A percentile compares a stretch with the other conserved stretches of the same genome.
Conservation (phyloP, 2,329 filamentous ascomycete genomes). For the Mycosphaerella sp. region DNA sequence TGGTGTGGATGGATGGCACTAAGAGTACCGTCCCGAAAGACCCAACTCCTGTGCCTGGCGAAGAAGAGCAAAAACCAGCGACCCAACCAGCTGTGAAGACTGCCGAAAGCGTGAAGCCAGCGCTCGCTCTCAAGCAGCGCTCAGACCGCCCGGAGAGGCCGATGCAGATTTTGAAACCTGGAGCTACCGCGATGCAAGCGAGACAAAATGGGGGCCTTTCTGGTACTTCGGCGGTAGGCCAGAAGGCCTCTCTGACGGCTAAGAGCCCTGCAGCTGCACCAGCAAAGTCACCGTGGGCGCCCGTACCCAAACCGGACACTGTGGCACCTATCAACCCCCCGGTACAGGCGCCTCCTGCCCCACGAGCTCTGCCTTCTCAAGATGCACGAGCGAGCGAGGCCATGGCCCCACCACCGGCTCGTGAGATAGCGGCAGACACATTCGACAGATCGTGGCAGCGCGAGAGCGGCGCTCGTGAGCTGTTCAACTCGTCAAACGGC, state of each 20-base stretch:
- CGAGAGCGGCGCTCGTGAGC: constrained; percentile 61
- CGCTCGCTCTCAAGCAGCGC: constrained; percentile 31
- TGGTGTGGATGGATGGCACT: constrained; percentile 83
- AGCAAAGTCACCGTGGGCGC: constrained; percentile 85
- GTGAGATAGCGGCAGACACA: constrained; percentile 89
- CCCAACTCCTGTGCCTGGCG: constrained; percentile 15
- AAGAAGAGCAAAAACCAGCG: constrained; percentile 14
- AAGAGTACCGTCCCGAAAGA: constrained; percentile 64
- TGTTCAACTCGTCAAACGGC: constrained; percentile 93
- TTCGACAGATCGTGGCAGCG: constrained; percentile 76
- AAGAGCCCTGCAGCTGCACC: constrained; percentile 65
- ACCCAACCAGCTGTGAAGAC: constrained; percentile 24
- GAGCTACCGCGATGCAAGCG: constrained; percentile 34
- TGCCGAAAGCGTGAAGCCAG: constrained; percentile 25
- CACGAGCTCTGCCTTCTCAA: constrained; percentile 40
- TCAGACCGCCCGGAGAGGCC: constrained; percentile 34
- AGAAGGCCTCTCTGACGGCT: constrained; percentile 63
- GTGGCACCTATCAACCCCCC: constrained; percentile 62
- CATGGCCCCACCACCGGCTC: constrained; percentile 51
- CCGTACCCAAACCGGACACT: constrained; percentile 77
- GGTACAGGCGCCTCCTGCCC: constrained; percentile 36
- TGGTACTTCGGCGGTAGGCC: constrained; percentile 47
- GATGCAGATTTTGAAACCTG: constrained; percentile 47
- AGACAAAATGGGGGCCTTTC: constrained; percentile 42
- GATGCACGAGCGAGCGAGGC: constrained; percentile 54